Conservation (phyloP, 2,329 filamentous ascomycete genomes). For the Aurifilum marmelostoma region DNA sequence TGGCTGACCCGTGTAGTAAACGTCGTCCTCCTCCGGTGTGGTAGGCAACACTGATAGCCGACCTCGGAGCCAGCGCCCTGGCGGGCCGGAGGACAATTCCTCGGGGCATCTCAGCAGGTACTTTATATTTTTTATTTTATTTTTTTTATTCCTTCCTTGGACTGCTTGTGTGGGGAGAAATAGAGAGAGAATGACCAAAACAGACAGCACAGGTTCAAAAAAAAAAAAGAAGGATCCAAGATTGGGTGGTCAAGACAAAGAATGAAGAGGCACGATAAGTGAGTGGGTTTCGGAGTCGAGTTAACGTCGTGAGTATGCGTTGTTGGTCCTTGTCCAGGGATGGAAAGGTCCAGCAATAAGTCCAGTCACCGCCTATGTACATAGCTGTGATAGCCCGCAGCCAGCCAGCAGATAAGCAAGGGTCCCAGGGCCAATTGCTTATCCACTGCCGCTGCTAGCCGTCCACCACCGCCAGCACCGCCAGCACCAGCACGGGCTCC, state of each 20-base stretch:
- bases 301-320: background rate
- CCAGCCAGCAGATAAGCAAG: conserved; percentile 20
- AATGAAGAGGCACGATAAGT: background rate
- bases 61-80: conserved; percentile 26
- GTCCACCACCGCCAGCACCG: background rate
- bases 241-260: background rate
- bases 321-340: conserved; percentile 4
- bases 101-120: conserved; percentile 19
- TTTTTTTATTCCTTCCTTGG: too few species aligned
- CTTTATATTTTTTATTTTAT: too few species aligned
- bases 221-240: background rate
- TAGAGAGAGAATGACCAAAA: too few species aligned
- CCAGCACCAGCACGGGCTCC: background rate
- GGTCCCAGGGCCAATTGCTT: background rate
- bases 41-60: background rate
- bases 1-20: conserved; percentile 22
- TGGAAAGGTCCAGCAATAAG: background rate
- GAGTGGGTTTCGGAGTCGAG: background rate
- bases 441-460: conserved; percentile 27
- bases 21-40: conserved; percentile 13
- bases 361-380: background rate
- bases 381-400: background rate
- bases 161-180: too few species aligned
- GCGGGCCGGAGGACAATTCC: conserved; percentile 18
- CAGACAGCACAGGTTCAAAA: background rate